Base-by-base conservation (phyloP, 768 basidiomycete species). In the Leccinum uliginosum region DNA sequence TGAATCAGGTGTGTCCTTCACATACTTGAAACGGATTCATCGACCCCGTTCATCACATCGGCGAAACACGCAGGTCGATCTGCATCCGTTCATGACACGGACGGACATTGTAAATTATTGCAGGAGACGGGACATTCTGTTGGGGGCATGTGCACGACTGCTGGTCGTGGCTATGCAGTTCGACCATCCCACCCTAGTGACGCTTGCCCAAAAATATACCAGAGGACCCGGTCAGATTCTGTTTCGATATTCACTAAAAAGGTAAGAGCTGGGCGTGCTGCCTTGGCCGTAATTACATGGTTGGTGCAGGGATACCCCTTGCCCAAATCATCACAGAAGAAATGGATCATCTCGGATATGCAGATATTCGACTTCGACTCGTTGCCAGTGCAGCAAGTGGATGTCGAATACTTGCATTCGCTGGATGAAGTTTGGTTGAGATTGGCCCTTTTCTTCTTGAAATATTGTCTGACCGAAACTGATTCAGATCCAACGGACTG, bases 61-160 rank as follows among this genome's bases (percentile, higher is more conserved):
- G 14, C 54, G 27, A 59, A 50, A 35, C 56, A 46, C 35, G 57
- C 44, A 80, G 78, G 78, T 81, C 53, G 80, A 84, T 62, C 66
- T 82, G 23, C 80, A 90, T 70, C 89, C 86, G 2, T 91, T 87
- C 68, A 87, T 86, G 85, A 79, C 81, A 30, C 78, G 83, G 44
- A 74, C 71, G 19, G 81, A 84, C 48, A 81, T 88, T 48, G 85
- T 89, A 27, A 72, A 74, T 6, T 80, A 64, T 32, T 86, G 83
- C 68, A 75, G 74, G 52, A 67, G 80, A 58, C 74, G 82, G 61
- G 78, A 74, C 17, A 86, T 92, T 55, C 67, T 79, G 10, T 75
- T 90, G 10, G 82, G 89, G 76, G 87, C 84, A 51, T 62, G 78
- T 55, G 32, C 57, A 19, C n/a, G n/a, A n/a, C 59, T 65, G 26